Evolutionary conservation across 768 basidiomycete genomes (phyloP).

Genomic region (Russula vinacea): DNA sequence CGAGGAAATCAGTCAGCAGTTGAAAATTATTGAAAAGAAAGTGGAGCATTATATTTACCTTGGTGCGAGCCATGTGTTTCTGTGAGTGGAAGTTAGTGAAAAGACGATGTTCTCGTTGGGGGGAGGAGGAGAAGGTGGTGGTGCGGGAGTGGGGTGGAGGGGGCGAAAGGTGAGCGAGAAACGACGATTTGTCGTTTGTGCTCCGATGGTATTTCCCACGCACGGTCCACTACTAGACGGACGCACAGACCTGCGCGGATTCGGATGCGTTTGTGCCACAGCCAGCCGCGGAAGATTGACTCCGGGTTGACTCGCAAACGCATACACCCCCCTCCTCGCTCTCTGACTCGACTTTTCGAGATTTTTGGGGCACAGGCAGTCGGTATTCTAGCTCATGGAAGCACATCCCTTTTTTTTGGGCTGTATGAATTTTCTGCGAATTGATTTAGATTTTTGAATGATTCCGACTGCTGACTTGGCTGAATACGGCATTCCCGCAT

Average conservation of each 20-base stretch:
- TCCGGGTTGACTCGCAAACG: conserved; percentile 15
- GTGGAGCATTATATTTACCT: conserved; percentile 46
- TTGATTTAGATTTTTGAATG: conserved; percentile 17
- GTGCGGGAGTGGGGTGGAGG: conserved; percentile 24
- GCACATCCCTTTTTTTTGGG: background rate
- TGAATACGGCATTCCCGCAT: conserved; percentile 1
- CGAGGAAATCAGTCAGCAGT: conserved; percentile 30
- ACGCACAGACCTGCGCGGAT: conserved; percentile 27
- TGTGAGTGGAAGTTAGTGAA: conserved; percentile 25
- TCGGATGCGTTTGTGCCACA: conserved; percentile 31
- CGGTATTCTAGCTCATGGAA: background rate
- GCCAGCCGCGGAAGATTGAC: conserved; percentile 29
- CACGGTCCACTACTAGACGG: conserved; percentile 25
- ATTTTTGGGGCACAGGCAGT: background rate
- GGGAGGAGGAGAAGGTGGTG: conserved; percentile 28
- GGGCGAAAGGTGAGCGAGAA: conserved; percentile 23
- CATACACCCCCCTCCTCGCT: background rate
- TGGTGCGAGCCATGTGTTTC: conserved; percentile 78
- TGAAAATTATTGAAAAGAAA: background rate
- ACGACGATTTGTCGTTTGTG: conserved; percentile 31
- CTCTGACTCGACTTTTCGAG: conserved; percentile 13
- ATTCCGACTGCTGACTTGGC: background rate
- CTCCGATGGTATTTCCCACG: conserved; percentile 31
- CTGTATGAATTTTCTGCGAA: conserved; percentile 6
- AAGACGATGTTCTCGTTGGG: conserved; percentile 18